Evolutionary conservation across 176 grass and related monocot species (phyloP), one percentile per base, ranked within the genome.

Genomic region (Aegilops tauschii): DNA sequence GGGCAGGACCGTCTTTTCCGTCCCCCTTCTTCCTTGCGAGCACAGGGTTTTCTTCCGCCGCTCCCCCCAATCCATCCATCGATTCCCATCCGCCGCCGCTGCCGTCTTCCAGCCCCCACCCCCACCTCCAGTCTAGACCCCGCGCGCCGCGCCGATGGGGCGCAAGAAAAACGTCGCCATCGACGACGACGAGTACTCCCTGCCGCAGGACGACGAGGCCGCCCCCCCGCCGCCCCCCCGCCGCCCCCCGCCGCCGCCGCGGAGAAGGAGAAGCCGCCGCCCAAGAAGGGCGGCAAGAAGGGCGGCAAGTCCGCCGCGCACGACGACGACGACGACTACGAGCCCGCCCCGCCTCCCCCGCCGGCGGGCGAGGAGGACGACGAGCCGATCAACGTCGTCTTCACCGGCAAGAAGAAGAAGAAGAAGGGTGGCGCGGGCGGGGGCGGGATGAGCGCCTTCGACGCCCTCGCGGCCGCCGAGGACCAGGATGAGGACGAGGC

Each of bases 151-250:
- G 30, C 23, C 77, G 12, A 98, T 98, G 97, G 97, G 94, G 61
- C 92, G 97, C 76, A 98, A 98, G 92, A 98, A 98, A 77, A 96
- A 86, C 85, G 85, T 98, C 47, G 47, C 79, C 81, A 96, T 98
- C 90, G 87, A 90, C 85, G 94, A 96, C 79, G 97, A 98, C 61
- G 94, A 98, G 88, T 98, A 98, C 92, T 94, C 87, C 42, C 79
- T 96, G 13, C 96, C 92, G 39, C 93, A 92, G 77, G 93, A 87
- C 8, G 89, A 74, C 42, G 83, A 87, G 42, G 29, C 85, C 31
- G 65, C 84, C 44, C 23, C 23, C 23, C 65, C 77, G 61, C 73
- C 86, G 47, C 79, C 23, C 23, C 23, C 23, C 23, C 23, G 23
- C 23, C 23, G 23, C 23, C 23, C 23, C 23, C 23, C 23, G 23